These are phyloP conservation scores for Saccharomyces kudriavzevii DNA, from an alignment of 805 yeast species.

Conservation along the genomic window DNA sequence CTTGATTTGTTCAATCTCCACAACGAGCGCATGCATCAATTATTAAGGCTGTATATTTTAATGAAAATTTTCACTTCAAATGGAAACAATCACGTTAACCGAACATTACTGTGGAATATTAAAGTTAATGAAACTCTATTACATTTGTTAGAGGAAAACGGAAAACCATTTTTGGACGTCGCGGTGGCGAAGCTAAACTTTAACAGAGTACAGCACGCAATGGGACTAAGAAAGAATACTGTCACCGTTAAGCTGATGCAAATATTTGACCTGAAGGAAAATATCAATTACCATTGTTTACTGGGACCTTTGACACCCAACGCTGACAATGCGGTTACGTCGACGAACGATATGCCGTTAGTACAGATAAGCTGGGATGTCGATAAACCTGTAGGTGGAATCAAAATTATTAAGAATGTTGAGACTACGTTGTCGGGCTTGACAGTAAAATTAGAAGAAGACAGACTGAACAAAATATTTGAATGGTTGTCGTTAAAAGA, in stretches of 20 bases:
- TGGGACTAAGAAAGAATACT: constrained; percentile 58
- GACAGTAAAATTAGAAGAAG: constrained; percentile 64
- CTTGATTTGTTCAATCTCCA: constrained; percentile 38
- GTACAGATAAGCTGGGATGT: constrained; percentile 61
- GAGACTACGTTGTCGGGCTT: constrained; percentile 57
- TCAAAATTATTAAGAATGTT: constrained; percentile 64
- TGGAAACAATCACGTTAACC: constrained; percentile 24
- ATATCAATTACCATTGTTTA: constrained; percentile 61
- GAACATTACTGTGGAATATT: constrained; percentile 51
- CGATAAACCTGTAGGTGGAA: constrained; percentile 84
- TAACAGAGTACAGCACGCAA: constrained; percentile 52
- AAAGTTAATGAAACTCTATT: constrained; percentile 62
- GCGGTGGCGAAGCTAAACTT: constrained; percentile 55
- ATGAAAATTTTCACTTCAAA: constrained; percentile 37
- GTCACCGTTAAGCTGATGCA: constrained; percentile 55
- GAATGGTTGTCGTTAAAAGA: constrained; percentile 61
- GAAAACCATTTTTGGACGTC: constrained; percentile 62
- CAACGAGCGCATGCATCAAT: constrained; percentile 30
- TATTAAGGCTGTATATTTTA: constrained; percentile 38
- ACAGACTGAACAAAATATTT: constrained; percentile 53
- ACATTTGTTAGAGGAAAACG: constrained; percentile 54
- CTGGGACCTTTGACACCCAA: constrained; percentile 42
- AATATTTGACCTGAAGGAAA: constrained; percentile 54
- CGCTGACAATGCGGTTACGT: not conserved
- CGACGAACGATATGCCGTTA: constrained; percentile 24